phyloP scores from a whole-genome alignment of 179 eudicot genomes.

The Silene coronaria region DNA sequence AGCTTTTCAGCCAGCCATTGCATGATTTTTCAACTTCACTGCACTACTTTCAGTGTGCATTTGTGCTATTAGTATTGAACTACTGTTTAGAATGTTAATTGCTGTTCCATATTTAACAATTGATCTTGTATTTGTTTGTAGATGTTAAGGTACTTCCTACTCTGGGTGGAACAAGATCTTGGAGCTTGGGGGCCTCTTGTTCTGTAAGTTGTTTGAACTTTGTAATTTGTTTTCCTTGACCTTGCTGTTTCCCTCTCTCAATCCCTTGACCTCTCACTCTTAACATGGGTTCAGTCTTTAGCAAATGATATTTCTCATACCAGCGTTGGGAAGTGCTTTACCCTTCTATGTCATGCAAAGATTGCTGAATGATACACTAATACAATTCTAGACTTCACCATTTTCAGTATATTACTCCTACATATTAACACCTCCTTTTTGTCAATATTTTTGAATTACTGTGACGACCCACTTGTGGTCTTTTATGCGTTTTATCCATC shows the following conservation, averaged over 20 bases:
- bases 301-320: no score
- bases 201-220: conserved; percentile 51
- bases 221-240: not conserved
- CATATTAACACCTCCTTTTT: no score
- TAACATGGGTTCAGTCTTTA: no score
- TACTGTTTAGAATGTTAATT: not conserved
- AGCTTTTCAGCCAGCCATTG: not conserved
- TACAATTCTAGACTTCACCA: no score
- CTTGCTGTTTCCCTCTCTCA: not conserved
- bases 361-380: no score
- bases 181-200: conserved; percentile 91
- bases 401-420: no score
- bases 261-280: no score
- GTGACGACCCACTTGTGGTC: no score
- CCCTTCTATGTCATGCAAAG: no score
- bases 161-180: conserved; percentile 73
- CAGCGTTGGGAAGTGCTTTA: no score
- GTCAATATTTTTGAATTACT: no score
- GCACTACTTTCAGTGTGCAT: not conserved
- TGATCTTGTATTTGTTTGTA: conserved; percentile 25
- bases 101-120: not conserved
- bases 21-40: not conserved
- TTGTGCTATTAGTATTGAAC: conserved; percentile 7
- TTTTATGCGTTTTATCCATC: no score
- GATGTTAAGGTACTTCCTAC: conserved; percentile 68